These are phyloP conservation scores for Epithemia pelagica DNA, from an alignment of 108 stramenopile genomes.

Conservation along the genomic window DNA sequence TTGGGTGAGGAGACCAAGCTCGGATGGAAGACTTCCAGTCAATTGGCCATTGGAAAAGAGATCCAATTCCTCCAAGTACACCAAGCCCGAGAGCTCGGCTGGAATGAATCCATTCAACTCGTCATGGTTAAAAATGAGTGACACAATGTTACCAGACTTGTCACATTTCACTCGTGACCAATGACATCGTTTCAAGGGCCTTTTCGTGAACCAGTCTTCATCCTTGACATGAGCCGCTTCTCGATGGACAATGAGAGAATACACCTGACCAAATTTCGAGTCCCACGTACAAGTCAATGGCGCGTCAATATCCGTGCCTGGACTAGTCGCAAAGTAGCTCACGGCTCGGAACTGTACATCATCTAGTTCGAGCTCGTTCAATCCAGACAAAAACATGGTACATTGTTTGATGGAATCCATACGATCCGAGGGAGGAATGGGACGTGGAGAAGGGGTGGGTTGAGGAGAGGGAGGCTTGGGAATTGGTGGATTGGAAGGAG, in stretches of 20 bases:
- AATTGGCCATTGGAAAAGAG: slow-evolving; percentile 17
- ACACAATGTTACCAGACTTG: neutral
- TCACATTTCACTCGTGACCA: neutral
- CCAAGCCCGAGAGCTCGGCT: neutral
- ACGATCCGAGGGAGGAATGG: no score
- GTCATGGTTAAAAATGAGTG: neutral
- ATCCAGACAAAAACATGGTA: no score
- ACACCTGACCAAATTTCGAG: neutral
- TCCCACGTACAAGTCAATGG: neutral
- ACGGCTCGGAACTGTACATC: no score
- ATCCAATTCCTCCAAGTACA: neutral
- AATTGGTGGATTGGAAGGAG: no score
- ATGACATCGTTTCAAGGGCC: neutral
- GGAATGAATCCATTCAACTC: neutral
- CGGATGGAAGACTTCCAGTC: slow-evolving; percentile 32
- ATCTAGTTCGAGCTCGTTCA: no score
- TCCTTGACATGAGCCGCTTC: neutral
- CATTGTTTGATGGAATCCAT: no score
- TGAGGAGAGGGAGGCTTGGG: no score
- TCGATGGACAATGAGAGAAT: neutral
- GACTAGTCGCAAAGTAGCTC: no score
- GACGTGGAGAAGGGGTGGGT: no score
- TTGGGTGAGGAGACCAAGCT: slow-evolving; percentile 20
- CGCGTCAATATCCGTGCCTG: neutral
- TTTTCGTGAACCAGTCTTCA: neutral